Evolutionary conservation across 2,329 filamentous ascomycete genomes (phyloP).

Genomic region (Cytospora schulzeri): DNA sequence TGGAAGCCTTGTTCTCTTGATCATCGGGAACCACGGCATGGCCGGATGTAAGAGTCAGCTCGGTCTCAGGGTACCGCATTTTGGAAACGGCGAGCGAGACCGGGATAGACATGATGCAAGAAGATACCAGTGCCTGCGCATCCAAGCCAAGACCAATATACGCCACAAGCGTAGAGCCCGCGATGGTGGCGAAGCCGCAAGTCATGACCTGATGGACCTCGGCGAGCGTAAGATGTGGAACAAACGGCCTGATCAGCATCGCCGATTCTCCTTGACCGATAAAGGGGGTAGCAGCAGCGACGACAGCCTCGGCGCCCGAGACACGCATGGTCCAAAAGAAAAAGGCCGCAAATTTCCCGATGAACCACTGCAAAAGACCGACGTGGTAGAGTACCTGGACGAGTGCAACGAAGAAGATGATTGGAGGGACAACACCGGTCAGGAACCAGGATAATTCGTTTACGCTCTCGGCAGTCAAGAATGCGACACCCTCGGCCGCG

Average conservation of each 20-base stretch:
- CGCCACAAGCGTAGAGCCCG: constrained; percentile 81
- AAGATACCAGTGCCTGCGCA: constrained; percentile 81
- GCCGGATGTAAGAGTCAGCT: constrained; percentile 82
- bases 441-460: constrained; percentile 66
- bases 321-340: constrained; percentile 90
- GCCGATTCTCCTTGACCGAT: constrained; percentile 93
- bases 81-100: constrained; percentile 88
- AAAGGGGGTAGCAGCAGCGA: constrained; percentile 89
- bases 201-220: constrained; percentile 93
- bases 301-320: constrained; percentile 89
- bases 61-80: constrained; percentile 84
- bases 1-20: constrained; percentile 73
- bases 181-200: constrained; percentile 89
- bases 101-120: constrained; percentile 94
- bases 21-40: constrained; percentile 80
- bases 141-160: constrained; percentile 86
- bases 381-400: constrained; percentile 84
- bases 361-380: constrained; percentile 84
- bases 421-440: constrained; percentile 78
- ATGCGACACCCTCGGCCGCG: constrained; percentile 70
- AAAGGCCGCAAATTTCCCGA: constrained; percentile 82
- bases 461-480: constrained; percentile 61
- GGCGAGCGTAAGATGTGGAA: constrained; percentile 80
- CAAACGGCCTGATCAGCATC: constrained; percentile 87
- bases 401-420: constrained; percentile 95